Conservation (phyloP, 192 early-diverging fungal species). For the Coemansia sp. region DNA sequence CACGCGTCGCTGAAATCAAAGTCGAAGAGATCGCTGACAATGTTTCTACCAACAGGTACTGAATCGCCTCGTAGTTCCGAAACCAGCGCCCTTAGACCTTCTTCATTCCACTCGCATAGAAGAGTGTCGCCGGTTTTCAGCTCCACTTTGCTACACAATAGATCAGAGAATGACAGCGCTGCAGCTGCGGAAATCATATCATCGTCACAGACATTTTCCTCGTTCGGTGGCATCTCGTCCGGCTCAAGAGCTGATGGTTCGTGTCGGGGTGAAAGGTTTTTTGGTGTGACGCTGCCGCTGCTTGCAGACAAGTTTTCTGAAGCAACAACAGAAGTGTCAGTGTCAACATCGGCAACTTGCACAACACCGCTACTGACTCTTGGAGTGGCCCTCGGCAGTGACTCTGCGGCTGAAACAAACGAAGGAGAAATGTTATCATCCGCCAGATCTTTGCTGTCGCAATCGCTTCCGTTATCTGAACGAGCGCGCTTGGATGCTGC, state of each 20-base stretch:
- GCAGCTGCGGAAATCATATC: slow-evolving; percentile 36
- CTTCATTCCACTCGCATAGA: slow-evolving; percentile 45
- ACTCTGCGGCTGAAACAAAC: slow-evolving; percentile 1
- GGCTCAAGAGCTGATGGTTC: background rate
- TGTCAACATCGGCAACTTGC: background rate
- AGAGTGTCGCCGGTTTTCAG: slow-evolving; percentile 47
- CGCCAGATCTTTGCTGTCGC: slow-evolving; percentile 3
- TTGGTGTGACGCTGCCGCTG: background rate
- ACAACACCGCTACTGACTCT: background rate
- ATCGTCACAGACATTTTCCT: slow-evolving; percentile 14
- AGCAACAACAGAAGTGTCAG: slow-evolving; percentile 4
- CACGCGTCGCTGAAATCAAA: slow-evolving; percentile 31
- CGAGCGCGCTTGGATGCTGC: slow-evolving; percentile 40
- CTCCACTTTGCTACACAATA: slow-evolving; percentile 18
- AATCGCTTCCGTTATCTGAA: slow-evolving; percentile 41
- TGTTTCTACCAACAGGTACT: background rate
- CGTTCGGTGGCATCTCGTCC: background rate
- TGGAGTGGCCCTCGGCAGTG: background rate
- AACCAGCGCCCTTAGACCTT: slow-evolving; percentile 25
- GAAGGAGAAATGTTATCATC: background rate
- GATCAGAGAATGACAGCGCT: slow-evolving; percentile 25
- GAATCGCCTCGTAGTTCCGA: slow-evolving; percentile 17
- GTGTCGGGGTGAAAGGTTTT: background rate
- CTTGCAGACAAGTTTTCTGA: background rate
- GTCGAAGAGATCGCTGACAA: slow-evolving; percentile 24